phyloP scores from a whole-genome alignment of 306 rosid genomes.

The Medicago lupulina region DNA sequence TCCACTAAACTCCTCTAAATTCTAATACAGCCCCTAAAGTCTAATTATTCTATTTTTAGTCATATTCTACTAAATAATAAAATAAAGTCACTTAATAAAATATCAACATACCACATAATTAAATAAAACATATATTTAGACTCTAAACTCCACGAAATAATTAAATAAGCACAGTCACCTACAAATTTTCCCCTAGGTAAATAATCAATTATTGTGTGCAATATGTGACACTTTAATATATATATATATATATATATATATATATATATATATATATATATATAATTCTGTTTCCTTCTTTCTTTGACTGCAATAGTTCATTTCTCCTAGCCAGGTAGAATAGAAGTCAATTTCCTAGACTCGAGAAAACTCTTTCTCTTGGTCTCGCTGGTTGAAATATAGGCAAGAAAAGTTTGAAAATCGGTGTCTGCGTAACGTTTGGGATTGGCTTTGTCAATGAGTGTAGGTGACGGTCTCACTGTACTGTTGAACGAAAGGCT shows the following conservation, averaged over 20 bases:
- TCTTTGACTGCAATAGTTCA: no score
- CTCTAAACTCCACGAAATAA: no score
- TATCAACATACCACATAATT: no score
- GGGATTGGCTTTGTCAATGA: slow-evolving; percentile 68
- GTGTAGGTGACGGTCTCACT: slow-evolving; percentile 67
- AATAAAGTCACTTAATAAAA: no score
- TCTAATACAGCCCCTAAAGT: no score
- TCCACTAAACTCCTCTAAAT: no score
- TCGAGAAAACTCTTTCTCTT: slow-evolving; percentile 72
- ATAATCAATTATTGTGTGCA: slow-evolving; percentile 18
- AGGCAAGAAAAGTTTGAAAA: slow-evolving; percentile 63
- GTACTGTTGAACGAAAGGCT: slow-evolving; percentile 54
- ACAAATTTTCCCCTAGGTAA: neutral
- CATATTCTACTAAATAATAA: no score
- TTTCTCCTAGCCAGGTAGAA: neutral
- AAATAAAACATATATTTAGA: no score
- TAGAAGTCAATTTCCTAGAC: slow-evolving; percentile 62
- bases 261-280: neutral
- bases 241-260: neutral
- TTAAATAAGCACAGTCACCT: neutral
- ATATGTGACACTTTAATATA: neutral
- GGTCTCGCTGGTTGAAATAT: slow-evolving; percentile 62
- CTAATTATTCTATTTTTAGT: no score
- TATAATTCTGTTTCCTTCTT: neutral
- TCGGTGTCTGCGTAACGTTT: slow-evolving; percentile 72